Evolutionary conservation across 345 rosid species (phyloP).

Genomic region (Schrenkiella parvula): DNA sequence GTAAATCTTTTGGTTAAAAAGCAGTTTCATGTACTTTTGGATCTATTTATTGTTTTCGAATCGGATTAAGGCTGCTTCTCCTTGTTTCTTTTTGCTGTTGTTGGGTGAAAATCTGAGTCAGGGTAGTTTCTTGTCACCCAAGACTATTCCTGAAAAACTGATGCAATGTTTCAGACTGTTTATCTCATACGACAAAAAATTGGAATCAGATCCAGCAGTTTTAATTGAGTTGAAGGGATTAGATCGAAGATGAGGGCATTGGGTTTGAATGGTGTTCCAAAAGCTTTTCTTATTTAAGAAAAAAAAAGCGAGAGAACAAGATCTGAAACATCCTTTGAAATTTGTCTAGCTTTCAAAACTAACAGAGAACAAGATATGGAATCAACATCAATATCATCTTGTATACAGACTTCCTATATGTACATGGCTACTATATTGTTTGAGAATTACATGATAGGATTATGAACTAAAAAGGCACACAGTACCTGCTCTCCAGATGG

Average conservation of each 20-base stretch:
- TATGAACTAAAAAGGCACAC: conserved; percentile 7
- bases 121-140: background rate
- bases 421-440: conserved; percentile 12
- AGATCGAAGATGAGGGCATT: background rate
- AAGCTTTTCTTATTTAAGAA: background rate
- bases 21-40: background rate
- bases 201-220: background rate
- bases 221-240: background rate
- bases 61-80: background rate
- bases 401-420: conserved; percentile 1
- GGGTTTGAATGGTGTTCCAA: background rate
- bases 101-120: background rate
- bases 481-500: background rate
- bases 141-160: background rate
- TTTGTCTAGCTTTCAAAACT: background rate
- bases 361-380: background rate
- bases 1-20: background rate
- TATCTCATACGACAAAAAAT: background rate
- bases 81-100: background rate
- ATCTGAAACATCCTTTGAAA: background rate
- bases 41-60: background rate
- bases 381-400: background rate
- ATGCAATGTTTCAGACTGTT: background rate
- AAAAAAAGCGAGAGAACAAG: background rate
- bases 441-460: conserved; percentile 16